Percentiles rank a stretch among this genome's conserved stretches.
Evolutionary conservation across 225 moss, liverwort and hornwort genomes (phyloP).

Genomic region (Marchantia polymorpha): DNA sequence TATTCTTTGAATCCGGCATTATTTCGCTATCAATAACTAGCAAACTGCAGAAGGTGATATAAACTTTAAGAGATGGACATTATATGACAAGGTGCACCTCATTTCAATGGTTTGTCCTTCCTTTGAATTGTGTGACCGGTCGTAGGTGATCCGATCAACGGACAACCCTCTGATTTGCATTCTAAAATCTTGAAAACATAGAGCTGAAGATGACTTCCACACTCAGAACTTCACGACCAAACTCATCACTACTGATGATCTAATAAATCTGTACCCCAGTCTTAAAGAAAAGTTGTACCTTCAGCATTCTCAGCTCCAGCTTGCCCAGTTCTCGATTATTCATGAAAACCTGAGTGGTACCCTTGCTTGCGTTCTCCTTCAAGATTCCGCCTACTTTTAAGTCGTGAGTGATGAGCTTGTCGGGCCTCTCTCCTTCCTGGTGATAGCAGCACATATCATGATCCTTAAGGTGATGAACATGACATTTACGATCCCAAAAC

Average conservation of each 20-base stretch:
- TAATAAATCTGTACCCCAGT: too few species aligned
- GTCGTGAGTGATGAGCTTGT: conserved; percentile 71
- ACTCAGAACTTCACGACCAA: not conserved
- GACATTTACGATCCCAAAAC: not conserved
- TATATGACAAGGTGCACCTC: not conserved
- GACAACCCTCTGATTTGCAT: too few species aligned
- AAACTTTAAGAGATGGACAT: not conserved
- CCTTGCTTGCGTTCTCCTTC: conserved; percentile 67
- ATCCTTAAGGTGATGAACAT: too few species aligned
- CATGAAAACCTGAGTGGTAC: conserved; percentile 86
- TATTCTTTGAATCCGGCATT: too few species aligned
- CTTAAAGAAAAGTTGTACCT: conserved; percentile 40
- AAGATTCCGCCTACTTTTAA: conserved; percentile 76
- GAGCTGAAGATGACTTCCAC: not conserved
- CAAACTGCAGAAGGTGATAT: too few species aligned
- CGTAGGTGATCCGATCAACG: too few species aligned
- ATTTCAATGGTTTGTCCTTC: not conserved
- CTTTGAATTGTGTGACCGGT: not conserved
- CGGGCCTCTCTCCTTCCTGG: conserved; percentile 89
- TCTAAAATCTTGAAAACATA: not conserved
- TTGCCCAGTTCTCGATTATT: conserved; percentile 90
- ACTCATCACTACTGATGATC: not conserved
- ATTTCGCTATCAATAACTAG: too few species aligned
- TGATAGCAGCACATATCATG: conserved; percentile 1
- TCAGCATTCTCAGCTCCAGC: conserved; percentile 91